phyloP scores from a whole-genome alignment of 331 rosid species.

The Quercus lobata region DNA sequence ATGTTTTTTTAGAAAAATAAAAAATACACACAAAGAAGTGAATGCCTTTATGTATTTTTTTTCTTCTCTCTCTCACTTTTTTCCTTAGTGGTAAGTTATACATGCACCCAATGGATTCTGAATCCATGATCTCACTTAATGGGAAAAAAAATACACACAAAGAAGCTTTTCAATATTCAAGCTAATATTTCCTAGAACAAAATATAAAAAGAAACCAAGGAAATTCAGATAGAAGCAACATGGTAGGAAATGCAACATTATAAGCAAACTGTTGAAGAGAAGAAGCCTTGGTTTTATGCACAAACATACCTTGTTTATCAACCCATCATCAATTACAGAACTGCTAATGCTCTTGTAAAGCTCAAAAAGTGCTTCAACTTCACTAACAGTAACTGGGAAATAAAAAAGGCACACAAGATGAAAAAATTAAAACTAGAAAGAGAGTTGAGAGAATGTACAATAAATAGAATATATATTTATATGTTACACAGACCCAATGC shows the following conservation, averaged over 20 bases:
- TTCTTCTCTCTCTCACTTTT: too few relatives aligned
- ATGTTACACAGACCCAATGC: too few relatives aligned
- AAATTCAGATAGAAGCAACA: neutral
- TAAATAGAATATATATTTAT: too few relatives aligned
- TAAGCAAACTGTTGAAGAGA: neutral
- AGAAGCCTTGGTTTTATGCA: neutral
- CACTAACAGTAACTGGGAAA: constrained; percentile 72
- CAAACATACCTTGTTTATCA: constrained; percentile 74
- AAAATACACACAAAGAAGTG: neutral
- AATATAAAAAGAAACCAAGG: neutral
- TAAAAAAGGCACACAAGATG: constrained; percentile 17
- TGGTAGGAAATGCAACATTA: neutral
- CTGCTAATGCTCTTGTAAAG: constrained; percentile 82
- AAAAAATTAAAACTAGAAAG: constrained; percentile 1
- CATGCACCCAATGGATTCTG: too few relatives aligned
- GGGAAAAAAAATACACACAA: too few relatives aligned
- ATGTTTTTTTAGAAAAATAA: neutral
- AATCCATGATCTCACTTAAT: neutral
- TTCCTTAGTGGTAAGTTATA: too few relatives aligned
- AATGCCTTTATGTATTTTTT: too few relatives aligned
- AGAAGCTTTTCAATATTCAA: too few relatives aligned
- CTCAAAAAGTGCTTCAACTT: constrained; percentile 93
- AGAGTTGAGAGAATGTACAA: neutral
- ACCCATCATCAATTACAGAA: constrained; percentile 81
- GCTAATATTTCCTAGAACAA: neutral